These are phyloP conservation scores for Gaertneriomyces sp. DNA, from an alignment of 192 early-diverging fungal genomes.

Conservation along the genomic window DNA sequence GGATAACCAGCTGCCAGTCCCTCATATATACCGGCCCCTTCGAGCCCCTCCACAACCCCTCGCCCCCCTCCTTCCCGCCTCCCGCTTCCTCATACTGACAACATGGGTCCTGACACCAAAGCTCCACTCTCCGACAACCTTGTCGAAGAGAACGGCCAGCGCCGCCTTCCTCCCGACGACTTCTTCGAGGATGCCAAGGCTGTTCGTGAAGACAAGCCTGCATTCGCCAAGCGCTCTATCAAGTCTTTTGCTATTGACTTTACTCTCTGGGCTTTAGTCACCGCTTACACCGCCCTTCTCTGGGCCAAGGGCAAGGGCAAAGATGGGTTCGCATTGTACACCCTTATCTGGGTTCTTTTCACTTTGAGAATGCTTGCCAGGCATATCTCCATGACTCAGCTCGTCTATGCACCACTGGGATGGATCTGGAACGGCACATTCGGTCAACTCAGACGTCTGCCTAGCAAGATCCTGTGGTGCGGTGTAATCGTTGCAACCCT, in stretches of 20 bases:
- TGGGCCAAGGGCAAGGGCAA: slow-evolving; percentile 49
- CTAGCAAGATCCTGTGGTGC: slow-evolving; percentile 38
- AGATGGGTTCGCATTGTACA: slow-evolving; percentile 36
- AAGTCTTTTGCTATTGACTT: slow-evolving; percentile 34
- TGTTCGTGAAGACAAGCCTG: slow-evolving; percentile 32
- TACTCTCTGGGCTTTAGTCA: slow-evolving; percentile 50
- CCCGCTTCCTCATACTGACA: neutral
- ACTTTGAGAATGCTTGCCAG: slow-evolving; percentile 45
- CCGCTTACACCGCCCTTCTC: slow-evolving; percentile 62
- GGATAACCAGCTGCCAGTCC: slow-evolving; percentile 1
- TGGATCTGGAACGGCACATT: slow-evolving; percentile 32
- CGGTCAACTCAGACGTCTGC: slow-evolving; percentile 27
- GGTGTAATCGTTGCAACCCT: slow-evolving; percentile 43
- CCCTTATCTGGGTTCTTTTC: slow-evolving; percentile 40
- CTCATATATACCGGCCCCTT: neutral
- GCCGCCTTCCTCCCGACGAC: neutral
- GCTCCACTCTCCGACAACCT: neutral
- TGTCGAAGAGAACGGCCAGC: slow-evolving; percentile 1
- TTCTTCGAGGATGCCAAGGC: too few species aligned
- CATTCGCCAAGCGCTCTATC: slow-evolving; percentile 39
- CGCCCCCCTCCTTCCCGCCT: neutral
- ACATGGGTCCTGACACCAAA: neutral
- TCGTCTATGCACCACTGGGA: slow-evolving; percentile 40
- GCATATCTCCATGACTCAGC: slow-evolving; percentile 44
- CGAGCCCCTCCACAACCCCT: neutral